Percentiles rank a stretch among this genome's conserved stretches.
These are phyloP conservation scores for Chalciporus piperatus DNA, from an alignment of 768 basidiomycete species.

Conservation along the genomic window DNA sequence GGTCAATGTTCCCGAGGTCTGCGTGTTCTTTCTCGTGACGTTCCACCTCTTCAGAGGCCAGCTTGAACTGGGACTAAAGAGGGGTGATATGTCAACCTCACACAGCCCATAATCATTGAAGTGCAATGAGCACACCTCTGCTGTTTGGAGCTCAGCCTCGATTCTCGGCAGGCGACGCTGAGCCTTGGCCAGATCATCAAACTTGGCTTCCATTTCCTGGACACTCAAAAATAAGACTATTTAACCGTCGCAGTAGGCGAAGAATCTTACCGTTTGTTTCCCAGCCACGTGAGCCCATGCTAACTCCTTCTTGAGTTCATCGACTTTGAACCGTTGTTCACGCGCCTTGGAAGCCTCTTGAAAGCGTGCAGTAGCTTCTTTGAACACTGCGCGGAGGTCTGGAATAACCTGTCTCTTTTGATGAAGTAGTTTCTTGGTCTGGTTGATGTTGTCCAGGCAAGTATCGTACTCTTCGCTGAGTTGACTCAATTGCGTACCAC, in stretches of 20 bases:
- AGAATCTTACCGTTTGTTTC: conserved; percentile 58
- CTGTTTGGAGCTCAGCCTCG: conserved; percentile 36
- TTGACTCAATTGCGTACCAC: conserved; percentile 87
- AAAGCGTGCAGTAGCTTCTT: conserved; percentile 56
- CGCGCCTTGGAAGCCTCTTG: conserved; percentile 74
- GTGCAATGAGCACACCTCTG: conserved; percentile 33
- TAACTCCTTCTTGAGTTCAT: conserved; percentile 73
- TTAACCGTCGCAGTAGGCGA: neutral
- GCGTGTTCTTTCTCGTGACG: conserved; percentile 38
- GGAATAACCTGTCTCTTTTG: conserved; percentile 78
- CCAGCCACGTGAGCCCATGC: conserved; percentile 83
- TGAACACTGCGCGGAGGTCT: conserved; percentile 60
- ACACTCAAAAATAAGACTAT: neutral
- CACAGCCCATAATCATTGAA: neutral
- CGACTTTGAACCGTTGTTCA: conserved; percentile 63
- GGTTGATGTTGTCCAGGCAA: conserved; percentile 68
- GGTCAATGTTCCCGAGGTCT: conserved; percentile 45
- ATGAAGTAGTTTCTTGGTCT: conserved; percentile 60
- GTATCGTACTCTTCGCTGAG: conserved; percentile 84
- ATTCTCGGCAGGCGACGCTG: conserved; percentile 40
- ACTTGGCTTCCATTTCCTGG: conserved; percentile 44
- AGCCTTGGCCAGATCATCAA: conserved; percentile 39
- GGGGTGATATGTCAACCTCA: neutral
- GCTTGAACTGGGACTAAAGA: conserved; percentile 32
- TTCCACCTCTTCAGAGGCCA: conserved; percentile 36